Conservation (phyloP, 768 basidiomycete species). For the Termitomyces sp. region DNA sequence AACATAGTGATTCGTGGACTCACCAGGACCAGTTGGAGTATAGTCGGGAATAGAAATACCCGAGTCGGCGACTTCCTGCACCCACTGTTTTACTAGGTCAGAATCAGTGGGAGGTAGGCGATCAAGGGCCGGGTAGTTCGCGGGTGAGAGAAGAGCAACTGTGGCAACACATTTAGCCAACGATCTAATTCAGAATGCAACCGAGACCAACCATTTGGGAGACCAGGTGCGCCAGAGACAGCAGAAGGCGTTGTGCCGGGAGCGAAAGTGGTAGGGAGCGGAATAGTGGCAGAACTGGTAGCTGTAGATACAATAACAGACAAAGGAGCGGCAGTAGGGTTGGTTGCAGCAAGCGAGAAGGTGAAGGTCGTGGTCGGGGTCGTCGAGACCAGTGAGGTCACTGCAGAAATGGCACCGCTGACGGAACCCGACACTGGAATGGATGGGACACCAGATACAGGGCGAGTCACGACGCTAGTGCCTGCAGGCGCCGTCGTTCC, state of each 20-base stretch:
- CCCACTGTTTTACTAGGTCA: conserved; percentile 66
- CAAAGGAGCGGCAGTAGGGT: conserved; percentile 60
- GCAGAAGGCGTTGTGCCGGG: conserved; percentile 48
- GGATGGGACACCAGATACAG: conserved; percentile 6
- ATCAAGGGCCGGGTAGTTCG: conserved; percentile 69
- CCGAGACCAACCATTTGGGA: conserved; percentile 44
- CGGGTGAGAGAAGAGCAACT: conserved; percentile 41
- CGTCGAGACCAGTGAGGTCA: conserved; percentile 10
- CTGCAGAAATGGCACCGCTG: not conserved
- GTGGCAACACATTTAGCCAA: not conserved
- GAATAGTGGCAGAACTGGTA: conserved; percentile 34
- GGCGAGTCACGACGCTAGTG: not conserved
- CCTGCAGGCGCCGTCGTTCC: conserved; percentile 1
- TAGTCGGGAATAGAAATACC: conserved; percentile 58
- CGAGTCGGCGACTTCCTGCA: conserved; percentile 49
- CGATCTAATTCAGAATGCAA: not conserved
- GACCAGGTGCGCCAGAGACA: conserved; percentile 52
- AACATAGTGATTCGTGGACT: conserved; percentile 10
- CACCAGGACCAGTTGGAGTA: conserved; percentile 34
- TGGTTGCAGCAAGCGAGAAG: conserved; percentile 42
- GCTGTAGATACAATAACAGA: conserved; percentile 41
- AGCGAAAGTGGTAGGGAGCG: conserved; percentile 41
- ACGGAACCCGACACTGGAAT: not conserved
- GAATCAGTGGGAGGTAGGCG: conserved; percentile 53
- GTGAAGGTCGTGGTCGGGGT: conserved; percentile 30